These are phyloP conservation scores for Neopestalotiopsis sp. DNA, from an alignment of 2,329 filamentous ascomycete genomes.

Conservation along the genomic window DNA sequence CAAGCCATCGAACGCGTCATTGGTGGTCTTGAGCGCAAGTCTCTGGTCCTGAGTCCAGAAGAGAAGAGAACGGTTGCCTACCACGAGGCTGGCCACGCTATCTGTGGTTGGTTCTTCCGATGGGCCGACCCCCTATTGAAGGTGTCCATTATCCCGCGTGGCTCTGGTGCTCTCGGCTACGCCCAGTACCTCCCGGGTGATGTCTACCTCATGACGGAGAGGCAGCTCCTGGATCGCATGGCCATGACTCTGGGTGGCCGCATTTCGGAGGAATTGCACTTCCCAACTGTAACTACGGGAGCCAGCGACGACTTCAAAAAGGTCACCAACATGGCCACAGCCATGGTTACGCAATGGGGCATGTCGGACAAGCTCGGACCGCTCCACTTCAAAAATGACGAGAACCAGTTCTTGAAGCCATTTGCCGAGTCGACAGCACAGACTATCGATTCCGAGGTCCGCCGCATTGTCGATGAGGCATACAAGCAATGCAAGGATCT, in stretches of 20 bases:
- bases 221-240: slow-evolving; percentile 99
- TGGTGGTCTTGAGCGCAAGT: slow-evolving; percentile 96
- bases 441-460: slow-evolving; percentile 89
- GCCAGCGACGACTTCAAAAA: slow-evolving; percentile 98
- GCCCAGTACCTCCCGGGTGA: slow-evolving; percentile 97
- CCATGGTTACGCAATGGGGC: slow-evolving; percentile 99
- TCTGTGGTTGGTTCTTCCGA: slow-evolving; percentile 97
- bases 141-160: slow-evolving; percentile 97
- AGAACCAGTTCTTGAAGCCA: slow-evolving; percentile 87
- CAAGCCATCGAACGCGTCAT: slow-evolving; percentile 97
- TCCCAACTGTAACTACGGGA: slow-evolving; percentile 93
- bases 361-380: slow-evolving; percentile 96
- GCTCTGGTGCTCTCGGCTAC: slow-evolving; percentile 91
- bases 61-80: slow-evolving; percentile 98
- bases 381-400: slow-evolving; percentile 85
- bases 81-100: slow-evolving; percentile 96
- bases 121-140: slow-evolving; percentile 97
- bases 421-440: slow-evolving; percentile 95
- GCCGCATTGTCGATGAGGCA: slow-evolving; percentile 88
- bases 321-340: slow-evolving; percentile 92
- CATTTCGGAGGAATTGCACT: slow-evolving; percentile 95
- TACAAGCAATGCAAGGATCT: slow-evolving; percentile 90
- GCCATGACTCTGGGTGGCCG: slow-evolving; percentile 98
- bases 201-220: slow-evolving; percentile 92
- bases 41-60: slow-evolving; percentile 86